These are phyloP conservation scores for Alternaria rosae DNA, from an alignment of 2,329 filamentous ascomycete genomes.

Conservation along the genomic window DNA sequence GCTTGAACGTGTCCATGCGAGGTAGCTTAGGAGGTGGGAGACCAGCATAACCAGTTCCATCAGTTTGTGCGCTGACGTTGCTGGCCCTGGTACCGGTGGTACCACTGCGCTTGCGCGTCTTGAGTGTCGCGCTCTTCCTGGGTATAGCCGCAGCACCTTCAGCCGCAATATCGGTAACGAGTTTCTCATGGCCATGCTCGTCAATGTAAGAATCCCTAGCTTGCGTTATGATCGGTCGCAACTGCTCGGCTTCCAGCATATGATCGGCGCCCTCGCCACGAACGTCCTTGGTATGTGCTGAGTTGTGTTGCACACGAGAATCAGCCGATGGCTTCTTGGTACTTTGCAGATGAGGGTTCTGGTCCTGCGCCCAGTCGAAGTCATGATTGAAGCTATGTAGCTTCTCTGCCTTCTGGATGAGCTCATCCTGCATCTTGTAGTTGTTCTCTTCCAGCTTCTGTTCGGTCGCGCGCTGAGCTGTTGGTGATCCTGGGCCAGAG, in stretches of 20 bases:
- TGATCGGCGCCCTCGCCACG: conserved; percentile 79
- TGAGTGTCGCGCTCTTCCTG: conserved; percentile 54
- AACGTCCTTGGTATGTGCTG: conserved; percentile 75
- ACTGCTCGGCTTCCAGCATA: conserved; percentile 62
- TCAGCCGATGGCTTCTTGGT: conserved; percentile 65
- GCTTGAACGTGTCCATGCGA: conserved; percentile 69
- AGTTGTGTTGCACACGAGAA: conserved; percentile 65
- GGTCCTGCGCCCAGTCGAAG: conserved; percentile 67
- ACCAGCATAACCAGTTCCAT: conserved; percentile 57
- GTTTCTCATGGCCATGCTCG: conserved; percentile 71
- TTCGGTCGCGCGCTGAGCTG: conserved; percentile 45
- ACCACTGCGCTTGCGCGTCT: conserved; percentile 41
- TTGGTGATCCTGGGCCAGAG: conserved; percentile 43
- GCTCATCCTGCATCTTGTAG: conserved; percentile 61
- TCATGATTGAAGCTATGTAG: conserved; percentile 79
- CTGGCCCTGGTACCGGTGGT: conserved; percentile 42
- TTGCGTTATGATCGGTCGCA: conserved; percentile 65
- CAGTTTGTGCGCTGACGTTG: conserved; percentile 36
- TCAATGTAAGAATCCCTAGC: conserved; percentile 76
- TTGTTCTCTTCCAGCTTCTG: conserved; percentile 51
- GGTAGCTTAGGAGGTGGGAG: conserved; percentile 68
- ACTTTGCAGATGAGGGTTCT: conserved; percentile 64
- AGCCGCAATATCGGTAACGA: conserved; percentile 68
- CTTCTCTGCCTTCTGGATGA: conserved; percentile 63
- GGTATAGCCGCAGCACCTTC: conserved; percentile 62